Evolutionary conservation across 1,139 yeast genomes (phyloP), one percentile per base, ranked within the genome.

Genomic region (Pichia sp.): DNA sequence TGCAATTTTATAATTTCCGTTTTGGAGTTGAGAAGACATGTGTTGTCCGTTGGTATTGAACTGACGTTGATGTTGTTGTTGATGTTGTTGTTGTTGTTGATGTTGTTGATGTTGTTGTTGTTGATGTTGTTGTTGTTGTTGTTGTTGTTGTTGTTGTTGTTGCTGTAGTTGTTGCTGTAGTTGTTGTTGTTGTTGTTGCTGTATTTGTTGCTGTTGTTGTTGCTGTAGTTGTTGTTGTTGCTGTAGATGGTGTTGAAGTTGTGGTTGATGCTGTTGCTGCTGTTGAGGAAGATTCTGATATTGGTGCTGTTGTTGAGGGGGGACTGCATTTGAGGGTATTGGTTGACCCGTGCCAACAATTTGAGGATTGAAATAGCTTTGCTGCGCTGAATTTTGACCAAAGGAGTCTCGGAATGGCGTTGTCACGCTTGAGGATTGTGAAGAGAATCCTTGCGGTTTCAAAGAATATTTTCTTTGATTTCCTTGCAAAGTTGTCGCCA

Each of bases 391-490:
- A 7, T 41, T 46, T 14, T 45, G 34, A 17, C 43, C 43, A 6
- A 36, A 41, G 1, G 57, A 47, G 5, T 54, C 52, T 42, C 24
- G 49, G 12, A 30, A 34, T 42, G 63, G 49, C 49, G 64, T 45
- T 54, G 55, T 40, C 7, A 34, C 52, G 6, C 36, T 43, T 30
- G 57, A 46, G 14, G 55, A 47, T n/a, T 54, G 55, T 2, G 53
- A 40, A 29, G 55, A 53, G 42, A 31, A 33, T 10, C 44, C 30
- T 40, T 48, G 43, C 33, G 51, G 27, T 45, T 48, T 51, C 6
- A 29, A n/a, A n/a, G 49, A 31, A 8, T 17, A 7, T 33, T 31
- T 51, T 17, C 42, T 43, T 48, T 47, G 54, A 24, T 40, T 51
- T 34, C 42, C 45, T 40, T 51, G 54, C 20, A 14, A 5, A 27